Conservation (phyloP, 495 filamentous ascomycete genomes). For the Neurospora discreta region DNA sequence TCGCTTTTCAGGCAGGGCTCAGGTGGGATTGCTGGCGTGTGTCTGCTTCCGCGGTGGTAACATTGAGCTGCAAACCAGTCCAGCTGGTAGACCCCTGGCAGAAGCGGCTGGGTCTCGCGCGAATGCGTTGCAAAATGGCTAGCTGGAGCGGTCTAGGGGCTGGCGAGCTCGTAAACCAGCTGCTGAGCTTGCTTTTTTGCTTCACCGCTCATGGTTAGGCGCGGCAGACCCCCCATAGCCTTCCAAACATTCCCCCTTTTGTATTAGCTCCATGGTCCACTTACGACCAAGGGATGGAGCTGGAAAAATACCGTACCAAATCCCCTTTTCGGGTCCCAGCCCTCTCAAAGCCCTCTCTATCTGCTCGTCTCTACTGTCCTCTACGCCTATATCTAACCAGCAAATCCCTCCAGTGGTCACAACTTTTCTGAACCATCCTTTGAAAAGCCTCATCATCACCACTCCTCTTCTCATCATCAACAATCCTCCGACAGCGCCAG, state of each 20-base stretch:
- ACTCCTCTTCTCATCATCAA: background rate
- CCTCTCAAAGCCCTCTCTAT: background rate
- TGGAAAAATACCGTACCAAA: background rate
- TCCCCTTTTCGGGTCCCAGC: background rate
- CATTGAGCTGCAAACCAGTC: background rate
- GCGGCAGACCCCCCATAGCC: background rate
- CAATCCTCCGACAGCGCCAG: background rate
- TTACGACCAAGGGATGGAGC: background rate
- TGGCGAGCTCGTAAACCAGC: background rate
- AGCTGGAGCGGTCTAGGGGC: background rate
- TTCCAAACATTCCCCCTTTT: background rate
- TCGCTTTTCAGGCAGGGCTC: background rate
- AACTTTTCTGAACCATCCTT: background rate
- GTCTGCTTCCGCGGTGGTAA: background rate
- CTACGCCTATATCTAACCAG: background rate
- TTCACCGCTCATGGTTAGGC: background rate
- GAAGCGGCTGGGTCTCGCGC: background rate
- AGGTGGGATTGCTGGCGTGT: background rate
- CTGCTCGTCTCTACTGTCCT: background rate
- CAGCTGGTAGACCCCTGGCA: background rate
- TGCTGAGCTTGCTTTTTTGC: background rate
- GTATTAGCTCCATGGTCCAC: background rate
- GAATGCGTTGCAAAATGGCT: background rate
- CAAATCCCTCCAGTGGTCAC: background rate
- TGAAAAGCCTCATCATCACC: background rate